Conservation (phyloP, 768 basidiomycete species). For the Termitomyces bulborhizus region DNA sequence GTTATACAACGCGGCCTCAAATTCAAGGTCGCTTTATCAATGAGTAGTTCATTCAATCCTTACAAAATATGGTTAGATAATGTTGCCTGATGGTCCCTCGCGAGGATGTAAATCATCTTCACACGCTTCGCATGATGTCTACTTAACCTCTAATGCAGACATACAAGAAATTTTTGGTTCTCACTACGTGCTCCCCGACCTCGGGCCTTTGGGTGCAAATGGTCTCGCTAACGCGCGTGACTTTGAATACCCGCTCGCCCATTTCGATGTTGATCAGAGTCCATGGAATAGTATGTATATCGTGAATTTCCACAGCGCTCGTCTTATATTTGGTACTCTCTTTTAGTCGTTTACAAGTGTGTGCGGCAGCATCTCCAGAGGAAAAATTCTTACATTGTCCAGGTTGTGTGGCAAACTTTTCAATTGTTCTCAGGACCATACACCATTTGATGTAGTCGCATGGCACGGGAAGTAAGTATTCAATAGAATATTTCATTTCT, state of each 20-base stretch:
- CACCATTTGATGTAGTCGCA: constrained; percentile 68
- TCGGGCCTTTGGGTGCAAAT: constrained; percentile 62
- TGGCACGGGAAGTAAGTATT: constrained; percentile 59
- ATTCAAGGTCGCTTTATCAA: constrained; percentile 43
- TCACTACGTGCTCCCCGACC: constrained; percentile 58
- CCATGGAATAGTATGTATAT: constrained; percentile 46
- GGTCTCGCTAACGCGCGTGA: constrained; percentile 63
- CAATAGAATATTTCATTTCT: background rate
- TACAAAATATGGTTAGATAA: constrained; percentile 24
- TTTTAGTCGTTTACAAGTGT: constrained; percentile 43
- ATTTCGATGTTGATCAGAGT: constrained; percentile 59
- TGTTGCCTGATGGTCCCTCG: constrained; percentile 52
- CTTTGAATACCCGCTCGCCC: constrained; percentile 59
- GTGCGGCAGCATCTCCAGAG: background rate
- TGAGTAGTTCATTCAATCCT: background rate
- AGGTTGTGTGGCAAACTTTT: constrained; percentile 53
- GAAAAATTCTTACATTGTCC: background rate
- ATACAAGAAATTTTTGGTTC: constrained; percentile 60
- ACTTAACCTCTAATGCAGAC: constrained; percentile 26
- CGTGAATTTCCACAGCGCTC: background rate
- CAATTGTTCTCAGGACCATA: constrained; percentile 51
- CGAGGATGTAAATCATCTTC: constrained; percentile 44
- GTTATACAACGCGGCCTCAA: constrained; percentile 64
- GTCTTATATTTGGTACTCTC: background rate
- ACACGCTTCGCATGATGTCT: background rate